Evolutionary conservation across 371 early-diverging fungal species (phyloP), one percentile per base, ranked within the genome.

Genomic region (Entomophthora muscae): DNA sequence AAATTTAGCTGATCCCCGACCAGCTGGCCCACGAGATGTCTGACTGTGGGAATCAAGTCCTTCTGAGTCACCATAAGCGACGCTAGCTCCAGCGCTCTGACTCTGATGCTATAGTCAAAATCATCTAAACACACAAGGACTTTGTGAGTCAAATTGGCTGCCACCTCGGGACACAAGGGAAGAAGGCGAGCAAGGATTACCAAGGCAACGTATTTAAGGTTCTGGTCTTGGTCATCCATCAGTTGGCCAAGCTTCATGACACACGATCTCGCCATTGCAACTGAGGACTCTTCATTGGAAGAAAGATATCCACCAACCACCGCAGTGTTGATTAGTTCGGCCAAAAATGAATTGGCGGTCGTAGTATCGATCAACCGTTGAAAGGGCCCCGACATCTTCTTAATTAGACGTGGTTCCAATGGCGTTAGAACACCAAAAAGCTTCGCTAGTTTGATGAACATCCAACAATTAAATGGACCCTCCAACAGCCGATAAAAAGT

Each of bases 371-470:
- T 89, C 31, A 95, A 73, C 10, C 83, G 79, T 1, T 87, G 81
- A 23, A 97, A 76, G 1, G 94, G 91, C 10, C 83, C 84, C 10
- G 89, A 72, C 10, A 97, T 76, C 69, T 95, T 95, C 64, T 89
- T 89, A 52, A 87, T 84, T 65, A 97, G 72, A 26, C 98, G 82
- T 13, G 98, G 96, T 69, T 97, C 98, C 2, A 87, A 75, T 3
- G 95, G 93, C 3, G 92, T 85, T 66, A 97, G 76, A 1, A 87
- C 81, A 1, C 91, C 92, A 79, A 97, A 95, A 75, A 97, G 74
- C 72, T 97, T 97, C 66, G 95, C 90, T 28, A 95, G 89, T 69
- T 97, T 97, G 73, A 97, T 95, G 27, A 93, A 78, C 89, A 95
- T 93, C 98, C 96, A 97, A 73, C 94, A 95, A 72, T 95, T 95